Evolutionary conservation across 2,329 filamentous ascomycete genomes (phyloP), one percentile per base, ranked within the genome.

Genomic region (Aspergillus intermedius): DNA sequence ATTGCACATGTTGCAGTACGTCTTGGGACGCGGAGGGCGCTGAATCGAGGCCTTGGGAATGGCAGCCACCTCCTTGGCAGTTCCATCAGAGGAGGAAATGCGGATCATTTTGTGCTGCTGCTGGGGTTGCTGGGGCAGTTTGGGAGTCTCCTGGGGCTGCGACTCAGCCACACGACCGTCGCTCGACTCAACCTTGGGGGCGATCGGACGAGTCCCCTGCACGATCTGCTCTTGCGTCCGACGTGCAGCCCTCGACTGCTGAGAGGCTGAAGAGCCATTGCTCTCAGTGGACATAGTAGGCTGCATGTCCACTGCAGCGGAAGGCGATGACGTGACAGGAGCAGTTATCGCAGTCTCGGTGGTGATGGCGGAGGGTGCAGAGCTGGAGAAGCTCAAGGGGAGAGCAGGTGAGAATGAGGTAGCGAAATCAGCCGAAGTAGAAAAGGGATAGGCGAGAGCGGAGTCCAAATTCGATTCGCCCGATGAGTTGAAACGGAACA

Each of bases 21-120:
- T 82, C 66, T 87, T 88, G 32, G 81, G 79, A 52, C 87, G 83
- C 58, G 81, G 80, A 22, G 86, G 86, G 13, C 87, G 83, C 48
- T 78, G 72, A 52, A 82, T 77, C 1, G 77, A 74, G 23, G 77
- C 72, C 60, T 80, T 82, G 50, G 74, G 69, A 42, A 70, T 82
- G 61, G 69, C 75, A 55, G 71, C 77, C 44, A 80, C 77, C 57
- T 77, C 73, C 59, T 79, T 79, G 25, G 76, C 72, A 42, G 74
- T 77, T 37, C 77, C 77, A 58, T 80, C 76, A 46, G 71, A 67
- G 10, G 75, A 76, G 50, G 67, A 69, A 53, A 79, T 75, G 50
- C 73, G 73, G 54, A 77, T 65, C 71, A 79, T 77, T 61, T 72
- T 73, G 58, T 69, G 69, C 56, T 71, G 68, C 19, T 40, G 37